Percentiles rank a stretch among this genome's conserved stretches.
These are phyloP conservation scores for Alternaria brassicae DNA, from an alignment of 2,329 filamentous ascomycete genomes.

Conservation along the genomic window DNA sequence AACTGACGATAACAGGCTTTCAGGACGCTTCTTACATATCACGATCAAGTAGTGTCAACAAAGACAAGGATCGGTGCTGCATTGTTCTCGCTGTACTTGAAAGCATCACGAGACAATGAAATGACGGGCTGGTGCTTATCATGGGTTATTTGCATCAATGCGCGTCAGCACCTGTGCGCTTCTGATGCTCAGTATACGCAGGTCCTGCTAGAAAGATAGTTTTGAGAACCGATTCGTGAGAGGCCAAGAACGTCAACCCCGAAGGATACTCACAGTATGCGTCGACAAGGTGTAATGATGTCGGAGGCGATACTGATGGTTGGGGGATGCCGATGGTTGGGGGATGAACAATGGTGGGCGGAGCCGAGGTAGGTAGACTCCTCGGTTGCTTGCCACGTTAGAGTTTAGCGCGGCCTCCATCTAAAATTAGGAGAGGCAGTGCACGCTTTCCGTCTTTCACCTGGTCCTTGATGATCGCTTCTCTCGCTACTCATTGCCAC, in stretches of 20 bases:
- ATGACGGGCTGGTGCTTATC: neutral
- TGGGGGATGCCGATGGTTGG: constrained; percentile 3
- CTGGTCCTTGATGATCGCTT: constrained; percentile 25
- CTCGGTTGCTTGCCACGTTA: constrained; percentile 21
- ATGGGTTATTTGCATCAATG: neutral
- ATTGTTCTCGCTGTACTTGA: neutral
- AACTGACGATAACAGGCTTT: neutral
- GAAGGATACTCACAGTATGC: neutral
- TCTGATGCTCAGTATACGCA: neutral
- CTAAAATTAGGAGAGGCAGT: constrained; percentile 45
- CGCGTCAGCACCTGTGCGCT: neutral
- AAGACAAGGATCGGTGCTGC: neutral
- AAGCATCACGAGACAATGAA: neutral
- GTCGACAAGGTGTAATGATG: neutral
- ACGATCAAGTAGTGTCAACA: neutral
- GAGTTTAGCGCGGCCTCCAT: constrained; percentile 11
- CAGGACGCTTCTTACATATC: neutral
- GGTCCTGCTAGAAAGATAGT: neutral
- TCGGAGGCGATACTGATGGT: constrained; percentile 2
- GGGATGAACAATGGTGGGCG: neutral
- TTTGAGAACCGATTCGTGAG: neutral
- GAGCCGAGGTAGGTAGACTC: constrained; percentile 16
- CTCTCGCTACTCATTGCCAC: constrained; percentile 29
- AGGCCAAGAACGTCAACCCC: neutral
- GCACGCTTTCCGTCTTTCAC: constrained; percentile 26